A percentile compares a stretch with the other conserved stretches of the same genome.
Evolutionary conservation across 2,329 filamentous ascomycete species (phyloP).

Genomic region (Dendryphion nanum): DNA sequence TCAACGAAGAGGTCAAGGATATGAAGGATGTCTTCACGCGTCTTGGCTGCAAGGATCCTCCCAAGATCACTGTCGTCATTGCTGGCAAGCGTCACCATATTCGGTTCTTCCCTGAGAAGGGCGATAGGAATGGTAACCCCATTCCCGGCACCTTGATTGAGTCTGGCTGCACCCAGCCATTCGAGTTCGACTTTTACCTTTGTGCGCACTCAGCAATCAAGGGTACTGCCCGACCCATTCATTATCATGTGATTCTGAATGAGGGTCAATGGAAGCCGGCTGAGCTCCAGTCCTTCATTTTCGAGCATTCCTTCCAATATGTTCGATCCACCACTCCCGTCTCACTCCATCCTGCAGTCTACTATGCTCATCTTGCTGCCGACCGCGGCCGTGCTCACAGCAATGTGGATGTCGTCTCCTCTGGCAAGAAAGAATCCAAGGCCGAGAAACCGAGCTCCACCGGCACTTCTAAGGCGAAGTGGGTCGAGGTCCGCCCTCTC

Average conservation of each 20-base stretch:
- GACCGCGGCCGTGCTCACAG: slow-evolving; percentile 78
- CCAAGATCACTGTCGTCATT: slow-evolving; percentile 81
- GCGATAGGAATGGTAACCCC: slow-evolving; percentile 77
- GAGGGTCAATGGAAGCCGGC: slow-evolving; percentile 68
- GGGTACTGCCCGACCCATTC: slow-evolving; percentile 87
- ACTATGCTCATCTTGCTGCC: slow-evolving; percentile 91
- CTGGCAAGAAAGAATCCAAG: slow-evolving; percentile 39
- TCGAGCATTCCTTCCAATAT: slow-evolving; percentile 94
- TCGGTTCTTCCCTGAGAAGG: slow-evolving; percentile 77
- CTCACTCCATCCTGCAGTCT: slow-evolving; percentile 82
- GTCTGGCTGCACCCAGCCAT: slow-evolving; percentile 83
- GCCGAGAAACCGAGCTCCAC: slow-evolving; percentile 25
- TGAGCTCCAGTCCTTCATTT: slow-evolving; percentile 81
- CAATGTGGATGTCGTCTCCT: slow-evolving; percentile 41
- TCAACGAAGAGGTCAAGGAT: slow-evolving; percentile 72
- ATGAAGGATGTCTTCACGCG: slow-evolving; percentile 63
- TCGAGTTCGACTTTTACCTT: slow-evolving; percentile 84
- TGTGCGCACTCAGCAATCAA: slow-evolving; percentile 78
- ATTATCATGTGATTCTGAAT: slow-evolving; percentile 87
- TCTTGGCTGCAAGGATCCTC: slow-evolving; percentile 36
- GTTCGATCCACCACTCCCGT: slow-evolving; percentile 89
- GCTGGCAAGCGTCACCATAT: slow-evolving; percentile 94
- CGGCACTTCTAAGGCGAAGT: slow-evolving; percentile 25
- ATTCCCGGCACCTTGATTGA: slow-evolving; percentile 87
- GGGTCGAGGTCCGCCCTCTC: slow-evolving; percentile 39